phyloP scores from a whole-genome alignment of 768 basidiomycete genomes.

The Mycena metata region DNA sequence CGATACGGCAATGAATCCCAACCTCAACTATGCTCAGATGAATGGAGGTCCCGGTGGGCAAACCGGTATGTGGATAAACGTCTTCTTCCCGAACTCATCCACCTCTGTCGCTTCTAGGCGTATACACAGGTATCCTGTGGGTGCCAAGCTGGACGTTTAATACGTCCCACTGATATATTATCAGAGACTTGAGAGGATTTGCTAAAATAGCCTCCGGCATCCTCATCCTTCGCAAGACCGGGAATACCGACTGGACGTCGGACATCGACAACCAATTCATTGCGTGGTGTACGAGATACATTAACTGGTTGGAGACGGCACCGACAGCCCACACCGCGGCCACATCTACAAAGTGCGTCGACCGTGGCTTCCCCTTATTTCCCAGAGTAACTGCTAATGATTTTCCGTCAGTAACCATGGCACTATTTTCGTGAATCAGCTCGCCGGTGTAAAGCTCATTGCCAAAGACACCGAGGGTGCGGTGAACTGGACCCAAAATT shows the following conservation, averaged over 20 bases:
- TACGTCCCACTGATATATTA: neutral
- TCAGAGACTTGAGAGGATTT: conserved; percentile 71
- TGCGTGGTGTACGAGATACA: conserved; percentile 66
- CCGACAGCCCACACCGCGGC: conserved; percentile 61
- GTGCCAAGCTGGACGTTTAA: conserved; percentile 34
- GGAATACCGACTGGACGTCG: conserved; percentile 65
- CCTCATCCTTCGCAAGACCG: conserved; percentile 63
- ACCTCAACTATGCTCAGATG: conserved; percentile 70
- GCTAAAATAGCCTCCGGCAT: conserved; percentile 68
- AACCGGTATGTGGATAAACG: conserved; percentile 53
- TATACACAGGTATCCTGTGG: conserved; percentile 65
- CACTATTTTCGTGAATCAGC: conserved; percentile 72
- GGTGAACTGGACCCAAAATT: conserved; percentile 58
- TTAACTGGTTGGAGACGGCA: conserved; percentile 66
- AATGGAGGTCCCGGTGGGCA: conserved; percentile 55
- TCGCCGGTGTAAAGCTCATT: conserved; percentile 69
- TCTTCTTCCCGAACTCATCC: neutral
- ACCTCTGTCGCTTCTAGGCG: neutral
- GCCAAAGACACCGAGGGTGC: conserved; percentile 66
- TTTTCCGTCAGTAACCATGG: conserved; percentile 69
- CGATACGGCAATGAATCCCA: conserved; percentile 72
- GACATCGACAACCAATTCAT: conserved; percentile 64
- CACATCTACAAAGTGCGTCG: conserved; percentile 62
- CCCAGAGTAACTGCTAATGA: neutral
- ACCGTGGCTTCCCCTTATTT: neutral